These are phyloP conservation scores for Nyctanthes arbortristis DNA, from an alignment of 257 asterid genomes.

Conservation along the genomic window DNA sequence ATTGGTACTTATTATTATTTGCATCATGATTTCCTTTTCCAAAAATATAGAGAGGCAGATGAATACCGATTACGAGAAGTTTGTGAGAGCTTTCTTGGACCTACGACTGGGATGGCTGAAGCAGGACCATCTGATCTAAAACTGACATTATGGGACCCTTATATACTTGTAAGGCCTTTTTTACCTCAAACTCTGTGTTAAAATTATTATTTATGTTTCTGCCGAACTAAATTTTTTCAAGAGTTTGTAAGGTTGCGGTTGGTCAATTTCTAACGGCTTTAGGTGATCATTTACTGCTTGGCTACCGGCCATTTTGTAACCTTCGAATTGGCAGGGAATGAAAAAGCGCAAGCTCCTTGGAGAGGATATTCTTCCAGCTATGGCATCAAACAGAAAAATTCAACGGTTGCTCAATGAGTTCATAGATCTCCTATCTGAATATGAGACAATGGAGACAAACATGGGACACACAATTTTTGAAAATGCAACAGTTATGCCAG, in stretches of 20 bases:
- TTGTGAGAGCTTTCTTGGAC: constrained; percentile 96
- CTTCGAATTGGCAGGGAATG: constrained; percentile 64
- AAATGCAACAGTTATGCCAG: constrained; percentile 23
- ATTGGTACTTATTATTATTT: background rate
- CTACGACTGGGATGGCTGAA: constrained; percentile 85
- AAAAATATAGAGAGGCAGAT: constrained; percentile 79
- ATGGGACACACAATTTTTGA: constrained; percentile 26
- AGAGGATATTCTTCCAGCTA: constrained; percentile 97
- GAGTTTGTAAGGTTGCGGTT: too few relatives aligned
- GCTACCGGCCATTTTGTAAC: background rate
- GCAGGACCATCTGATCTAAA: constrained; percentile 37
- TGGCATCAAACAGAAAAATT: constrained; percentile 93
- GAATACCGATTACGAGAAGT: constrained; percentile 90
- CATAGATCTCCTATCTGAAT: constrained; percentile 77
- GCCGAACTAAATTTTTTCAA: background rate
- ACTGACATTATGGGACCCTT: constrained; percentile 78
- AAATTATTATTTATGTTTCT: background rate
- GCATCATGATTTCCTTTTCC: constrained; percentile 14
- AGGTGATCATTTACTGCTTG: background rate
- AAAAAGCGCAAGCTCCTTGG: constrained; percentile 86
- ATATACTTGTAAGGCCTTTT: constrained; percentile 66
- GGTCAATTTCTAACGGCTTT: too few relatives aligned
- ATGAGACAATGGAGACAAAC: constrained; percentile 38
- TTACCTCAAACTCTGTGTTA: constrained; percentile 8
- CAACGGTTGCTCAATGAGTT: constrained; percentile 89